Evolutionary conservation across 2,329 filamentous ascomycete genomes (phyloP), one percentile per base, ranked within the genome.

Genomic region (Aspergillus sp.): DNA sequence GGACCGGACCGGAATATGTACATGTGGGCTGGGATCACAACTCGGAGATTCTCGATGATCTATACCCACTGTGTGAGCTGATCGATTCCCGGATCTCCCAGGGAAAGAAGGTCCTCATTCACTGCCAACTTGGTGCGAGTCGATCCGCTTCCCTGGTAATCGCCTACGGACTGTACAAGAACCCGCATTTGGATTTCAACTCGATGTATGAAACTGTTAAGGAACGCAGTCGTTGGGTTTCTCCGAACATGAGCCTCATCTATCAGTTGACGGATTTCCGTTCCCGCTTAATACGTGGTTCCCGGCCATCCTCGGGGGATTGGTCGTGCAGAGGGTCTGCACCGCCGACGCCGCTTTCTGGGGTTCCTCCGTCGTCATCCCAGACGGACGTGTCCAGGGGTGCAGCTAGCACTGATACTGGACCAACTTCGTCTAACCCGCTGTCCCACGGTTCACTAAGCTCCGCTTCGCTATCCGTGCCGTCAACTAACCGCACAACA

Each of bases 21-120:
- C 85, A 88, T 67, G 82, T 88, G 52, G 80, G 79, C 8, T 88
- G 85, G 85, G 85, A 88, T 64, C 85, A 88, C 70, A 88, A 88
- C 67, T 87, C 85, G 12, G 86, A 88, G 63, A 87, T 88, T 52
- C 79, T 88, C 8, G 83, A 86, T 31, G 85, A 88, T 66, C 73
- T 88, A 11, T 77, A 82, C 56, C 80, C 79, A 12, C 71, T 88
- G 8, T 86, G 86, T 65, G 82, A 84, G 63, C 71, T 86, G 15
- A 86, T 88, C 62, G 85, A 88, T 57, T 82, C 84, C 35, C 78
- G 82, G 45, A 79, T 87, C 9, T 71, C 78, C 35, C 72, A 83
- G 59, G 79, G 81, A 17, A 87, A 87, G 68, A 81, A 79, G n/a
- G 82, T 88, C 3, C 76, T 88, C 8, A 77, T 88, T 3, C 85